Base-by-base conservation (phyloP, 805 yeast species). In the Clavispora fructus region DNA sequence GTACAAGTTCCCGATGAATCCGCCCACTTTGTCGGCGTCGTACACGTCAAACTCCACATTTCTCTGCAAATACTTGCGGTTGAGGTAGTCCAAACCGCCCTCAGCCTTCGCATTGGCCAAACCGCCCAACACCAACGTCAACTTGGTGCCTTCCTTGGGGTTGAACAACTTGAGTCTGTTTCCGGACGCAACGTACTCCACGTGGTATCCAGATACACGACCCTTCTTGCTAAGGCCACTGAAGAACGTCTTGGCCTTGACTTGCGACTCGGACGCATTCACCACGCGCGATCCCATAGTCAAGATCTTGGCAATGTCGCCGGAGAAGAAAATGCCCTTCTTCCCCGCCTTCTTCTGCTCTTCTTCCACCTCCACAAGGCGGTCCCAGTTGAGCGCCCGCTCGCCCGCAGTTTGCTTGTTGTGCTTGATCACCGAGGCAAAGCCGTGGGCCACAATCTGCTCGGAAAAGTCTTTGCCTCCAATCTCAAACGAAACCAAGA, bases 91-190 rank as follows among this genome's bases (percentile, higher is more conserved):
- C 27, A 79, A 58, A 17, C 77, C 69, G 11, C 61, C 74, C 9
- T 68, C 58, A 19, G 56, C 43, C 46, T 63, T 63, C 41, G 58
- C 70, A 65, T 67, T 68, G 26, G 78, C 61, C 53, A 88, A 73
- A 4, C 96, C 96, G 32, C 91, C 91, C 40, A 88, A 74, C 11
- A 88, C 85, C 50, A 87, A 73, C 3, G 83, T 81, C 57, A 89
- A 68, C 55, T 78, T 80, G 45, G 79, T 67, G 40, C 86, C 85
- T 58, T 88, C 96, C 39, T 82, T 75, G 13, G 95, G 91, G 45
- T 85, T 72, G 46, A 68, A 65, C 37, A 89, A 69, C 56, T 84
- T 75, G 53, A 85, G 75, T 58, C 96, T 72, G 52, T 80, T 85
- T 31, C 80, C 82, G n/a, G 84, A 69, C 19, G 82, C 70, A 39